These are phyloP conservation scores for Albatrellus ellisii DNA, from an alignment of 768 basidiomycete species.

Conservation along the genomic window DNA sequence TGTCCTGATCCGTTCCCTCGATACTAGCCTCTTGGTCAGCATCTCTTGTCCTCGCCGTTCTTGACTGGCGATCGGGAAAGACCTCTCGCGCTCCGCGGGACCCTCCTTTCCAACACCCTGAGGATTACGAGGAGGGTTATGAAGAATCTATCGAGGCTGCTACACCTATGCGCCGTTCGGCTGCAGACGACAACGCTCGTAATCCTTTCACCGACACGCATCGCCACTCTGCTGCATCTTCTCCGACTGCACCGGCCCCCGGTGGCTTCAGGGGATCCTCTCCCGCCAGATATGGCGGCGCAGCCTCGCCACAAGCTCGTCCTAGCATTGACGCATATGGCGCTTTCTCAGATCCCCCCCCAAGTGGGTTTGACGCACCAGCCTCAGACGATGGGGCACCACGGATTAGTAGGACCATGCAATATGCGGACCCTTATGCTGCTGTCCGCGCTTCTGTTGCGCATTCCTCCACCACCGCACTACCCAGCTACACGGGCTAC, in stretches of 20 bases:
- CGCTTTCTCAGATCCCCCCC: constrained; percentile 81
- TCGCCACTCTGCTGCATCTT: constrained; percentile 29
- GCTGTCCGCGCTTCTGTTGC: constrained; percentile 45
- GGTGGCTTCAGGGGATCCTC: constrained; percentile 17
- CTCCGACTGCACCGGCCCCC: constrained; percentile 18
- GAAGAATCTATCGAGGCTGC: constrained; percentile 40
- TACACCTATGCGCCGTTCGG: constrained; percentile 26
- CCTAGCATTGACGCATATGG: constrained; percentile 83
- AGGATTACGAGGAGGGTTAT: constrained; percentile 34
- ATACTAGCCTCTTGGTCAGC: constrained; percentile 65
- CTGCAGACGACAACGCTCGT: constrained; percentile 11
- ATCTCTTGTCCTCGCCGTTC: constrained; percentile 48
- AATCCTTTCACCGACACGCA: constrained; percentile 42
- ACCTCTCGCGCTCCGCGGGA: constrained; percentile 42
- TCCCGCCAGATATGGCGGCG: constrained; percentile 18
- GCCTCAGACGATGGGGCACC: constrained; percentile 27
- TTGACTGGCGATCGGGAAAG: constrained; percentile 71
- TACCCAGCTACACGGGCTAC: constrained; percentile 5
- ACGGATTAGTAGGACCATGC: constrained; percentile 81
- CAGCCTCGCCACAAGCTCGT: constrained; percentile 24
- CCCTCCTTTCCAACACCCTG: constrained; percentile 63
- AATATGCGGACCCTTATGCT: constrained; percentile 80
- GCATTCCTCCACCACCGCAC: not conserved
- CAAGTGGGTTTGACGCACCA: constrained; percentile 48
- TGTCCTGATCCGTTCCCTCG: constrained; percentile 1